Evolutionary conservation across 345 rosid genomes (phyloP), one percentile per base, ranked within the genome.

Genomic region (Salix suchowensis): DNA sequence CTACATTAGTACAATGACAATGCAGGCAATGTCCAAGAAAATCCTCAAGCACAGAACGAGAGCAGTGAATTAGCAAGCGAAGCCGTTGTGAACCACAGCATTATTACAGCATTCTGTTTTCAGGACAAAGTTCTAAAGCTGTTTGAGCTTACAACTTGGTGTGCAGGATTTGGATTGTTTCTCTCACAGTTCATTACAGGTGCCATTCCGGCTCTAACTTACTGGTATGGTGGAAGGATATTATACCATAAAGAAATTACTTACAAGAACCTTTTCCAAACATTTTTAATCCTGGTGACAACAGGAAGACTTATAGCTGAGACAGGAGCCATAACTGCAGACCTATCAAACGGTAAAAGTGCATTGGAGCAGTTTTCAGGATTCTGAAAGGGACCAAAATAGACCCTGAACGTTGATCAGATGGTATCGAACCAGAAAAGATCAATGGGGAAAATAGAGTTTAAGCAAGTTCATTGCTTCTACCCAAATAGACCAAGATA

Each of bases 391-490:
- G 79, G 9, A 79, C 74, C 46, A 72, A 81, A 60, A 85, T 85
- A 1, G 75, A 76, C 7, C 82, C 84, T 0, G 81, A 85, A 76
- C 75, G 78, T 50, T 32, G 32, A 2, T 30, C 52, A 6, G 72
- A 61, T 15, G 82, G 77, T 12, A 61, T 70, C 26, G 73, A 81
- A 24, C 81, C 76, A 50, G 55, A 50, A 5, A 50, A 78, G 48
- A 69, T 87, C 2, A 88, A 77, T 75, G 91, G 94, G 72, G 82
- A 83, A 8, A 72, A n/a, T 88, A 19, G 81, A 82, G 65, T 86
- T 88, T 48, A 83, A 36, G 74, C 84, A 83, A 11, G 87, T 90
- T 4, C 73, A 82, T 24, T 90, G 88, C 70, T 65, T 82, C 71
- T 90, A 88, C 70, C 91, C 88, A 2, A 80, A 87, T 6, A 74